Evolutionary conservation across 768 basidiomycete genomes (phyloP), one percentile per base, ranked within the genome.

Genomic region (Auriculariales sp.): DNA sequence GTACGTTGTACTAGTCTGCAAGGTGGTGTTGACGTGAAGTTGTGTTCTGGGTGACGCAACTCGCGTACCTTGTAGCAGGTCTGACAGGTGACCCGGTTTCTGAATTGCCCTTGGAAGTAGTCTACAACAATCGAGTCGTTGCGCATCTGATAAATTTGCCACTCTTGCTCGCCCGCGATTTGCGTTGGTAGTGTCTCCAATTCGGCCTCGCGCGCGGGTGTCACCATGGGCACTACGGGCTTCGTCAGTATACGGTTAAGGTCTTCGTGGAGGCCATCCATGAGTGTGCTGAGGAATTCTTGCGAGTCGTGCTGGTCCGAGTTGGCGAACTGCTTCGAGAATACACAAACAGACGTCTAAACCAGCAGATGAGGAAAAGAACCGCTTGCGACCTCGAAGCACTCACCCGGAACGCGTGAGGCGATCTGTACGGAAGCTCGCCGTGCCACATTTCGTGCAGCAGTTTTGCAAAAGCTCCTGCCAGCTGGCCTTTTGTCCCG

Each of bases 71-170:
- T 87, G 54, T 79, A 72, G 61, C 94, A 99, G 3, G 85, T 94
- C 61, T 91, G 60, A 63, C 94, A 99, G 58, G 87, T 77, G 66
- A 99, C 64, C 49, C 81, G 73, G 66, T 84, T 97, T 54, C 89
- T 72, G 64, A 95, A 97, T 64, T 98, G 95, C 10, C 94, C 94
- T 66, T 98, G 94, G 71, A 99, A 97, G 60, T 83, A 87, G 64
- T 97, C 93, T 27, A 98, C 95, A 48, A 99, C 83, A 49, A 98
- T 66, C 58, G 86, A 90, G 61, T 99, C 90, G 60, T 97, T 91
- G 50, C 88, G 75, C 68, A 78, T 78, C 62, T 78, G 78, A 72
- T 95, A 98, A 32, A 83, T 75, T 53, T 78, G 71, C 94, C 94
- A 99, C 66, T 97, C 94, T 58, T 86, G 78, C 56, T 89, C 85